These are phyloP conservation scores for Purpureocillium takamizusanense DNA, from an alignment of 2,329 filamentous ascomycete species.

Conservation along the genomic window DNA sequence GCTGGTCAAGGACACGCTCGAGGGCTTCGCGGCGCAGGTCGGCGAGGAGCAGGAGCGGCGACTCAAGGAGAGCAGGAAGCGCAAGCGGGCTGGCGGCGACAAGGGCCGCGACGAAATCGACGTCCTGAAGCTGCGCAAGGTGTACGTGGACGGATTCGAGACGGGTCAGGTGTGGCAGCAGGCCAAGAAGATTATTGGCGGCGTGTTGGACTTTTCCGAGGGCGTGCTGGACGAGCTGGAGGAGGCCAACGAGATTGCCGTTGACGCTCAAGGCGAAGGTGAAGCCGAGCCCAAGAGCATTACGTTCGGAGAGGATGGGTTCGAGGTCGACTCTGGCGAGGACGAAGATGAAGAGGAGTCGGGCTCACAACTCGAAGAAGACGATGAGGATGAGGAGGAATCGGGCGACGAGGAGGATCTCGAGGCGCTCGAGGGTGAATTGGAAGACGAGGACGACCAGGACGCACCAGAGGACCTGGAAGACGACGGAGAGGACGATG, in stretches of 20 bases:
- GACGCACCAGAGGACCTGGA: conserved; percentile 25
- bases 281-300: conserved; percentile 19
- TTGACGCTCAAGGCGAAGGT: conserved; percentile 21
- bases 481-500: conserved; percentile 23
- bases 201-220: conserved; percentile 40
- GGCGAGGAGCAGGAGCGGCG: conserved; percentile 63
- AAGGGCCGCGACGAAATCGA: conserved; percentile 33
- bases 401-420: conserved; percentile 6
- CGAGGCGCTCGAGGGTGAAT: not conserved
- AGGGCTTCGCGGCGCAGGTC: conserved; percentile 66
- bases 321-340: conserved; percentile 15
- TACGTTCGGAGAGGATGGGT: conserved; percentile 19
- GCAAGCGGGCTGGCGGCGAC: conserved; percentile 53
- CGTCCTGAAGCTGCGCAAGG: conserved; percentile 67
- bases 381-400: conserved; percentile 22
- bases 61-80: conserved; percentile 64
- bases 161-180: conserved; percentile 92
- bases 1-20: conserved; percentile 72
- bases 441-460: conserved; percentile 14
- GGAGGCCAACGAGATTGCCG: conserved; percentile 35
- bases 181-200: conserved; percentile 67
- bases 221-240: conserved; percentile 39
- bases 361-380: conserved; percentile 14
- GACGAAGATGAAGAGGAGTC: conserved; percentile 21
- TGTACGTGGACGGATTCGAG: conserved; percentile 82